These are phyloP conservation scores for Eremothecium coryli DNA, from an alignment of 1,139 yeast genomes.

Conservation along the genomic window DNA sequence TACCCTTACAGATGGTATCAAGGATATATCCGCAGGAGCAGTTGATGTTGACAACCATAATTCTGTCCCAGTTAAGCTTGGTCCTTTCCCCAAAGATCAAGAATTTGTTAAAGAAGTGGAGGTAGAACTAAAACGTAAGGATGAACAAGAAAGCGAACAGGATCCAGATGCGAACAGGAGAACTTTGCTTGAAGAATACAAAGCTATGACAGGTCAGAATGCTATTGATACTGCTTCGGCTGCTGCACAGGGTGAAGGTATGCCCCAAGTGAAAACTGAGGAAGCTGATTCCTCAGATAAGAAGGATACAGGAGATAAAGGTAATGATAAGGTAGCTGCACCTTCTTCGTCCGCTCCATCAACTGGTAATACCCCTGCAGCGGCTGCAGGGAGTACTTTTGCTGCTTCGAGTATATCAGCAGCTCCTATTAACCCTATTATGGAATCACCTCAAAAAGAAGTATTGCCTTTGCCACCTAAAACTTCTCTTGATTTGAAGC, in stretches of 20 bases:
- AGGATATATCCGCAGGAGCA: slow-evolving; percentile 53
- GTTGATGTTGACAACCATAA: slow-evolving; percentile 40
- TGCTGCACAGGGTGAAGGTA: not conserved
- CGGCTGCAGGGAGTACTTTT: not conserved
- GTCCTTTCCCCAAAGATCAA: slow-evolving; percentile 76
- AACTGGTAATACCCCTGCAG: not conserved
- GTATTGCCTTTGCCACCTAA: slow-evolving; percentile 77
- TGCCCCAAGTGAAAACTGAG: not conserved
- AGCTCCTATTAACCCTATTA: slow-evolving; percentile 21
- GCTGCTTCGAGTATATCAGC: slow-evolving; percentile 14
- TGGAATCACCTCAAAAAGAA: slow-evolving; percentile 68
- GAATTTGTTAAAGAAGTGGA: slow-evolving; percentile 80
- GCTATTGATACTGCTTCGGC: slow-evolving; percentile 5
- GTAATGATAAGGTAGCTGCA: slow-evolving; percentile 7
- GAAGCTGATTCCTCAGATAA: slow-evolving; percentile 4
- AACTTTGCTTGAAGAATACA: slow-evolving; percentile 41
- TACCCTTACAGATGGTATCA: slow-evolving; percentile 28
- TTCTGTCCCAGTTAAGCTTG: slow-evolving; percentile 71
- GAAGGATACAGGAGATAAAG: slow-evolving; percentile 10
- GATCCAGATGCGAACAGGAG: slow-evolving; percentile 25
- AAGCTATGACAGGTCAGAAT: slow-evolving; percentile 28
- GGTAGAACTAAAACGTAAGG: slow-evolving; percentile 70
- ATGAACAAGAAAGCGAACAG: slow-evolving; percentile 38
- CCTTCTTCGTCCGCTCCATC: not conserved
- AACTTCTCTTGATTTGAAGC: slow-evolving; percentile 67